A percentile compares a stretch with the other conserved stretches of the same genome.
Conservation (phyloP, 2,329 filamentous ascomycete species). For the Ophiocordyceps unilateralis region DNA sequence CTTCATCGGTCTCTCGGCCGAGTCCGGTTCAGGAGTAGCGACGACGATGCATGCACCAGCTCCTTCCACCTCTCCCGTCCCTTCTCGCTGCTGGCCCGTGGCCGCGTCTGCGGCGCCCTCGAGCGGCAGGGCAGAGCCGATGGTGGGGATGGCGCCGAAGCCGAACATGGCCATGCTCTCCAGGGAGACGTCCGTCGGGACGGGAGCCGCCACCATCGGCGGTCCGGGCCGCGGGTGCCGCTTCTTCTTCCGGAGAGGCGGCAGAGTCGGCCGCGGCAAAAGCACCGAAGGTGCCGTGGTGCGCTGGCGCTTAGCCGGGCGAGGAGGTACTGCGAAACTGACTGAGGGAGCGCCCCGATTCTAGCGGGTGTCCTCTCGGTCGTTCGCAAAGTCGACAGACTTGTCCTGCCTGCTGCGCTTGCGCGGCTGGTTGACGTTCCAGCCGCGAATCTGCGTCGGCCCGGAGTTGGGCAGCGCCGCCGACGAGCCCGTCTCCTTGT, state of each 20-base stretch:
- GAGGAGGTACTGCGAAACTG: constrained; percentile 4
- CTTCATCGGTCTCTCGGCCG: neutral
- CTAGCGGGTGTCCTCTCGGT: constrained; percentile 22
- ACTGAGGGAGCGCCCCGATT: constrained; percentile 9
- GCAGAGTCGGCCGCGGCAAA: constrained; percentile 1
- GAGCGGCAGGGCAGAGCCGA: constrained; percentile 1
- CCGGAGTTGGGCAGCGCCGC: constrained; percentile 38
- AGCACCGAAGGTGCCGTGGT: neutral
- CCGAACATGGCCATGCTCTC: constrained; percentile 4
- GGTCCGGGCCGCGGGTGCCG: constrained; percentile 2
- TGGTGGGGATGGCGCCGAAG: constrained; percentile 7
- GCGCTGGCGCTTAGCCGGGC: neutral
- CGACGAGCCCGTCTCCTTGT: constrained; percentile 38
- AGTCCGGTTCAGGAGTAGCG: neutral
- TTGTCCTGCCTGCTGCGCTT: constrained; percentile 19
- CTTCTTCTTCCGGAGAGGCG: constrained; percentile 1
- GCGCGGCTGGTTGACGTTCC: constrained; percentile 29
- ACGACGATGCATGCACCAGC: neutral
- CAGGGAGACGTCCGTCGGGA: constrained; percentile 2
- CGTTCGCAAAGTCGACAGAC: constrained; percentile 14
- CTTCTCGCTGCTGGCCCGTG: neutral
- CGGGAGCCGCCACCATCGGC: constrained; percentile 5
- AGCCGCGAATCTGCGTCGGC: constrained; percentile 38
- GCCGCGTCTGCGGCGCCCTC: neutral
- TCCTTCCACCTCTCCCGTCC: neutral